Evolutionary conservation across 2,329 filamentous ascomycete species (phyloP).

Genomic region (Shiraia bambusicola): DNA sequence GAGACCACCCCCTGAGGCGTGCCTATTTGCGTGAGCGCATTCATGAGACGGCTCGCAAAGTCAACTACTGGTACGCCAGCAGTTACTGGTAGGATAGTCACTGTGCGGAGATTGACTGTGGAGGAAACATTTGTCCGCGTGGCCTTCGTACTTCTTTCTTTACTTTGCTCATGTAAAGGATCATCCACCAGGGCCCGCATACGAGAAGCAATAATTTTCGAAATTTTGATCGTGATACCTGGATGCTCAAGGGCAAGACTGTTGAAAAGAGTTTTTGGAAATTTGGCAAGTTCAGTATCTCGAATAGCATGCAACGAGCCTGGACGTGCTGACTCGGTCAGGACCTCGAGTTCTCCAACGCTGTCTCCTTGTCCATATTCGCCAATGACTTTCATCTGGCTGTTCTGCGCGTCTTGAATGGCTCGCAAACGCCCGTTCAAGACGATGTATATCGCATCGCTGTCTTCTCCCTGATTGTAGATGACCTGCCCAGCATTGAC

Average conservation of each 20-base stretch:
- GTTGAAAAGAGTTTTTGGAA: conserved; percentile 94
- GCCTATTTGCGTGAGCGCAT: conserved; percentile 84
- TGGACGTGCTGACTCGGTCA: conserved; percentile 89
- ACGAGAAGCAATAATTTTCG: conserved; percentile 93
- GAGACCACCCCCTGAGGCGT: conserved; percentile 87
- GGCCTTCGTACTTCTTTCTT: conserved; percentile 61
- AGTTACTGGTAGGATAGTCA: conserved; percentile 88
- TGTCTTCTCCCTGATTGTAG: conserved; percentile 91
- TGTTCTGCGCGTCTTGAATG: conserved; percentile 78
- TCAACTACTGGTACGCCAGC: conserved; percentile 91
- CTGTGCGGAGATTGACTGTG: conserved; percentile 87
- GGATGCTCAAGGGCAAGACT: conserved; percentile 96
- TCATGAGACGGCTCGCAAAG: conserved; percentile 86
- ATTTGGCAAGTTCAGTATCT: conserved; percentile 94
- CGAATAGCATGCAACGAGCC: conserved; percentile 93
- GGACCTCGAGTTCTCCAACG: conserved; percentile 92
- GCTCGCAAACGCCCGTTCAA: conserved; percentile 87
- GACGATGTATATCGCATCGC: conserved; percentile 97
- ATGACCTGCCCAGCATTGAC: conserved; percentile 93
- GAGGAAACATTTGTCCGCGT: conserved; percentile 70
- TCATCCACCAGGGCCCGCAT: conserved; percentile 90
- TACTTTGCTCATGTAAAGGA: conserved; percentile 66
- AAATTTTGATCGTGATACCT: conserved; percentile 98
- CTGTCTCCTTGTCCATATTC: conserved; percentile 98
- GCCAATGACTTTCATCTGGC: conserved; percentile 80